Evolutionary conservation across 148 eudicot species (phyloP).

Genomic region (Rhododendron williamsianum): DNA sequence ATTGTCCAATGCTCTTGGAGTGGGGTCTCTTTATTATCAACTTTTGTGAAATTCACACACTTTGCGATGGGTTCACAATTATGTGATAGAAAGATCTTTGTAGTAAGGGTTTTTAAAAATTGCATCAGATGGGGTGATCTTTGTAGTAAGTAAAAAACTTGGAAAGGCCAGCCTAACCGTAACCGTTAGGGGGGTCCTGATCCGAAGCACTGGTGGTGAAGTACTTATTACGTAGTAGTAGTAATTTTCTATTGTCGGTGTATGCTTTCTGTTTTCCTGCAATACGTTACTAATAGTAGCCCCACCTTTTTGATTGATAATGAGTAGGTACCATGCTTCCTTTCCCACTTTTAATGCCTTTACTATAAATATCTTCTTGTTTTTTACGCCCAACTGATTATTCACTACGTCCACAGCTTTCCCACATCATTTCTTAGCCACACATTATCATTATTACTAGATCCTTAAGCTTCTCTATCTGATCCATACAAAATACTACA

Average conservation of each 20-base stretch:
- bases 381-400: neutral
- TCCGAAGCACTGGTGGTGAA: too few relatives aligned
- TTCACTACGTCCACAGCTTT: neutral
- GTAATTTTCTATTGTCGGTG: neutral
- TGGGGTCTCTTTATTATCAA: too few relatives aligned
- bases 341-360: neutral
- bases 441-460: neutral
- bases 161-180: too few relatives aligned
- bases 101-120: too few relatives aligned
- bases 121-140: too few relatives aligned
- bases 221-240: too few relatives aligned
- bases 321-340: neutral
- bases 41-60: too few relatives aligned
- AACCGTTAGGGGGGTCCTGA: too few relatives aligned
- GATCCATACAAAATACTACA: neutral
- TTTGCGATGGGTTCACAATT: too few relatives aligned
- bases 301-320: neutral
- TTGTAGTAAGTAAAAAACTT: too few relatives aligned
- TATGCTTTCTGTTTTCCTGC: neutral
- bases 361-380: neutral
- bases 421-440: neutral
- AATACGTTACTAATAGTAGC: neutral
- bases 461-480: neutral
- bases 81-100: too few relatives aligned
- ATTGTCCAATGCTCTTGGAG: too few relatives aligned